Evolutionary conservation across 2,329 filamentous ascomycete species (phyloP).

Genomic region (Diaporthe vexans): DNA sequence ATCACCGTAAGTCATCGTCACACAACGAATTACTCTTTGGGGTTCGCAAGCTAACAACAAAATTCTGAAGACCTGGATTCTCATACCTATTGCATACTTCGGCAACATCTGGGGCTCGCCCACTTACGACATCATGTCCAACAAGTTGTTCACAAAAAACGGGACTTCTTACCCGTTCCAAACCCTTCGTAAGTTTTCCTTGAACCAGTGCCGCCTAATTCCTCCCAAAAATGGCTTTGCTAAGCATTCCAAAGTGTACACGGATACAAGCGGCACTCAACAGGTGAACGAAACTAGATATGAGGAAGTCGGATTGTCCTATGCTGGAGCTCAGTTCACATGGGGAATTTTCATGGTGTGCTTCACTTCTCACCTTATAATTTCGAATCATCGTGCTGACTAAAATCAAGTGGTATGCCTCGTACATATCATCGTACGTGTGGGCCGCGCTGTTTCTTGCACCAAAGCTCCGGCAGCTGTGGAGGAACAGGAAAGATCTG

Average conservation of each 20-base stretch:
- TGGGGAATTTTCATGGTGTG: conserved; percentile 44
- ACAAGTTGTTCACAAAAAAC: conserved; percentile 43
- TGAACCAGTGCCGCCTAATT: too few species aligned
- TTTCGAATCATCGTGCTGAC: neutral
- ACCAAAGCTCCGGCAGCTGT: conserved; percentile 35
- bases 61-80: conserved; percentile 42
- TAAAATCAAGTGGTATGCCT: conserved; percentile 33
- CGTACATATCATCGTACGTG: conserved; percentile 38
- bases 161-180: conserved; percentile 42
- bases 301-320: conserved; percentile 43
- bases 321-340: conserved; percentile 42
- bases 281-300: conserved; percentile 44
- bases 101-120: conserved; percentile 43
- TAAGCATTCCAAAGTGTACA: conserved; percentile 29
- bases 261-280: conserved; percentile 29
- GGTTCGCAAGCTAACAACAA: neutral
- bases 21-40: neutral
- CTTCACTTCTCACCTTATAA: neutral
- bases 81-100: conserved; percentile 45
- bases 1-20: conserved; percentile 27
- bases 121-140: conserved; percentile 45
- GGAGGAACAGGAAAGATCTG: conserved; percentile 34
- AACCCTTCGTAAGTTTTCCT: conserved; percentile 14
- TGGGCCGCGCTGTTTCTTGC: conserved; percentile 38
- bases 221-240: neutral